A percentile compares a stretch with the other conserved stretches of the same genome.
phyloP scores from a whole-genome alignment of 2,329 filamentous ascomycete species.

The Ceratocystiopsis sp. region DNA sequence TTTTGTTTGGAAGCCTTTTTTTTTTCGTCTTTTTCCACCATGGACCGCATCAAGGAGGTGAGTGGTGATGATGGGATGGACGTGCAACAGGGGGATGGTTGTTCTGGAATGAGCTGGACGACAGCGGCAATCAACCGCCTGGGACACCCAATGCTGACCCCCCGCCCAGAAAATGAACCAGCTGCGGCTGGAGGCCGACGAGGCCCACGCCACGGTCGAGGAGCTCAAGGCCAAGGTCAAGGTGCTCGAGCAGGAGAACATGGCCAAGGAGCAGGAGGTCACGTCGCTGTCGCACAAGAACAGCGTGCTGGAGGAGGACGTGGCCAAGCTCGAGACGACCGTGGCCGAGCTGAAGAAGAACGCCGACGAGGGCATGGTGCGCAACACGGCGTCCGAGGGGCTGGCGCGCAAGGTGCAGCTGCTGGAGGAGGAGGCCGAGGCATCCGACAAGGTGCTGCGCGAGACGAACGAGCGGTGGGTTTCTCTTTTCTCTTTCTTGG shows the following conservation, averaged over 20 bases:
- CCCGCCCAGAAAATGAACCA: slow-evolving; percentile 69
- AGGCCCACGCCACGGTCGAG: slow-evolving; percentile 63
- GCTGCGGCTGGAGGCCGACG: slow-evolving; percentile 87
- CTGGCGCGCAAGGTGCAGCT: slow-evolving; percentile 85
- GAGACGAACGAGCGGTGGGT: slow-evolving; percentile 98
- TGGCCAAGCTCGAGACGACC: slow-evolving; percentile 76
- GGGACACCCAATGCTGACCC: not conserved
- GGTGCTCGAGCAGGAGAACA: slow-evolving; percentile 80
- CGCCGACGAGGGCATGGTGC: slow-evolving; percentile 64
- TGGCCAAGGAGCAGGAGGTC: slow-evolving; percentile 95
- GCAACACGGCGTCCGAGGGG: slow-evolving; percentile 80
- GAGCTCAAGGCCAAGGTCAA: slow-evolving; percentile 82
- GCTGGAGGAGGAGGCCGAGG: slow-evolving; percentile 94
- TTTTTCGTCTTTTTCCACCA: slow-evolving; percentile 22
- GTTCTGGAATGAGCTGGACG: too few species aligned
- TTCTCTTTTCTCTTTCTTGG: slow-evolving; percentile 3
- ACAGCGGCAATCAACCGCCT: not conserved
- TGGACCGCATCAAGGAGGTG: slow-evolving; percentile 87
- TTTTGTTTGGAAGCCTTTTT: not conserved
- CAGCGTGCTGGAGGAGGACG: slow-evolving; percentile 70
- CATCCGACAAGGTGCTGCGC: slow-evolving; percentile 87
- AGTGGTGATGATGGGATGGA: slow-evolving; percentile 19
- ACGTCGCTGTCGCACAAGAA: slow-evolving; percentile 94
- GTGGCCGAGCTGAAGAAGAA: slow-evolving; percentile 79
- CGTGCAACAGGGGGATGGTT: too few species aligned